Base-by-base conservation (phyloP, 2,329 filamentous ascomycete species). In the Aureobasidium sp. region DNA sequence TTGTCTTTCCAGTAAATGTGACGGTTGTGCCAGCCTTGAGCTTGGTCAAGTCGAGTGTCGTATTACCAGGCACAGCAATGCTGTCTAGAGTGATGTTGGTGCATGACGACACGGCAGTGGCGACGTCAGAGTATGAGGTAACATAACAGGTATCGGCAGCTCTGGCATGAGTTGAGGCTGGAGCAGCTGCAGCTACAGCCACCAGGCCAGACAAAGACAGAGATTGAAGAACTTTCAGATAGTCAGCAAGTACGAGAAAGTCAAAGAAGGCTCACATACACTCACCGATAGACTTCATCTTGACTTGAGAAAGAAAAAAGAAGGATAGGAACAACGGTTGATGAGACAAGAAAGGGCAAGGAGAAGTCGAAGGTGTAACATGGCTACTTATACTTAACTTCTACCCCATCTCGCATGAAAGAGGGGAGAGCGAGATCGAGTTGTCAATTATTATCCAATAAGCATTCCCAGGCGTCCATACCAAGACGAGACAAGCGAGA, bases 11-110 rank as follows among this genome's bases (percentile, higher is more conserved):
- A 12, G 73, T 69, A 58, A 78, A 79, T 7, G 72, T 76, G 12
- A 79, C 77, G 7, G 70, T 74, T 2, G 77, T 73, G 2, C 77
- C 77, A 9, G 70, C 68, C 63, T 74, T 69, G 20, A 80, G 71
- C 12, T 72, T 72, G 10, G 72, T 70, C 17, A 80, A 70, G 59
- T 78, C 71, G 9, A 80, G 72, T 2, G 75, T 74, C 64, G 68
- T 71, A 56, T 67, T 73, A 13, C 69, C 73, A 46, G 74, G 76
- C 5, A 72, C 76, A 10, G 69, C 70, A 39, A 80, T 73, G 64
- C 73, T 67, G 27, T 75, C 71, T 12, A 80, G 70, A 3, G 72
- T 71, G 47, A 80, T 78, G 44, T 72, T 71, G 15, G 72, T 76
- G 69, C 78, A 80, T 1, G 73, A 71, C 5, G 70, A 70, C 7